A percentile compares a stretch with the other conserved stretches of the same genome.
Conservation (phyloP, 495 filamentous ascomycete genomes). For the Aspergillus egyptiacus region DNA sequence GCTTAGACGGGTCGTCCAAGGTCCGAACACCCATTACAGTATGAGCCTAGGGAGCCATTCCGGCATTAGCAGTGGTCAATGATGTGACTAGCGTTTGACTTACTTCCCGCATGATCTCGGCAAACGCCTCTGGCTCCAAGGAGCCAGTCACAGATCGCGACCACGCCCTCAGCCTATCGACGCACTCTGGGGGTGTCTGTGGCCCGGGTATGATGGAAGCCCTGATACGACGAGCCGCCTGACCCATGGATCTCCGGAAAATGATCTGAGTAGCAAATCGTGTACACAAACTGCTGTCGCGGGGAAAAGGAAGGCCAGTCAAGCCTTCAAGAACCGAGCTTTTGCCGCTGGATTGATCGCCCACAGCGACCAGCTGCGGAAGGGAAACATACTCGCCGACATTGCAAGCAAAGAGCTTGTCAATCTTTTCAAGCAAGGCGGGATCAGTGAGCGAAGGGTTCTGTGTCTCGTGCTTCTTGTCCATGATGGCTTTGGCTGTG, state of each 20-base stretch:
- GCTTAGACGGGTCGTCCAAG: constrained; percentile 5
- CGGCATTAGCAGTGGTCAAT: background rate
- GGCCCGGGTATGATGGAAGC: constrained; percentile 1
- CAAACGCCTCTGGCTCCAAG: constrained; percentile 13
- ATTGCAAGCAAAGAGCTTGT: constrained; percentile 33
- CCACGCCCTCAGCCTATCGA: constrained; percentile 20
- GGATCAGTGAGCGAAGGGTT: constrained; percentile 19
- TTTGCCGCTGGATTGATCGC: constrained; percentile 42
- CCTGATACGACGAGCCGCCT: background rate
- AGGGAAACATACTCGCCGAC: constrained; percentile 29
- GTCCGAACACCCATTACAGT: constrained; percentile 27
- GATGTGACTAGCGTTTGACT: background rate
- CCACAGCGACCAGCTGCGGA: constrained; percentile 37
- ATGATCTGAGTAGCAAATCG: constrained; percentile 45
- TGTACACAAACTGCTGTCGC: constrained; percentile 39
- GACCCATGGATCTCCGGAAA: constrained; percentile 32
- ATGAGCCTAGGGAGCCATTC: constrained; percentile 21
- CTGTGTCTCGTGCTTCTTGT: no score
- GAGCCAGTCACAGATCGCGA: background rate
- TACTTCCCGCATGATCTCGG: constrained; percentile 26
- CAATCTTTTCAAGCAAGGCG: constrained; percentile 33
- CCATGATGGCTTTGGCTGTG: background rate
- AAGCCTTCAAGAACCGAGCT: constrained; percentile 42
- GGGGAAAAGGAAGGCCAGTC: constrained; percentile 39
- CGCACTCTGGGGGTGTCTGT: constrained; percentile 17